Conservation (phyloP, 139 green algal species). For the Chlamydomonas applanata region DNA sequence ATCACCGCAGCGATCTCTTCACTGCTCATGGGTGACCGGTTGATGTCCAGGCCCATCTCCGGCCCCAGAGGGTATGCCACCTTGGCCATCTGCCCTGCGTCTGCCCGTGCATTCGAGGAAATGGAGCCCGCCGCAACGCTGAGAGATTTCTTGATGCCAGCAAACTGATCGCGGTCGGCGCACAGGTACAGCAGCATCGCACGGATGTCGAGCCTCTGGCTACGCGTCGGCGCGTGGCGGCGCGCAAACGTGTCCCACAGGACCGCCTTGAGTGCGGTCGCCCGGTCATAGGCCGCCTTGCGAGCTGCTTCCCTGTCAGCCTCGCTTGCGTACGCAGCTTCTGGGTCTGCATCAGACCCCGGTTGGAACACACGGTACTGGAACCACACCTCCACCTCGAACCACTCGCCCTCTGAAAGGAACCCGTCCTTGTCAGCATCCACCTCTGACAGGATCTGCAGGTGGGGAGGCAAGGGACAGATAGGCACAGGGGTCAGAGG, state of each 20-base stretch:
- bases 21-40: slow-evolving; percentile 25
- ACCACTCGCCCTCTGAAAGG: slow-evolving; percentile 45
- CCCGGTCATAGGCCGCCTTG: slow-evolving; percentile 16
- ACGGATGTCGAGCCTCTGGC: slow-evolving; percentile 20
- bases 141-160: slow-evolving; percentile 54
- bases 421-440: slow-evolving; percentile 45
- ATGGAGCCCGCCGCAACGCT: slow-evolving; percentile 19
- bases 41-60: slow-evolving; percentile 14
- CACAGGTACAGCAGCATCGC: slow-evolving; percentile 54
- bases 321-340: slow-evolving; percentile 13
- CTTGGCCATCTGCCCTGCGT: slow-evolving; percentile 14
- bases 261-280: slow-evolving; percentile 38
- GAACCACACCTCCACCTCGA: slow-evolving; percentile 49
- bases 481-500: too few relatives aligned
- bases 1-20: slow-evolving; percentile 27
- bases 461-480: too few relatives aligned
- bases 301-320: background rate
- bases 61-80: slow-evolving; percentile 46
- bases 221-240: background rate
- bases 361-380: slow-evolving; percentile 32
- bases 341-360: slow-evolving; percentile 23
- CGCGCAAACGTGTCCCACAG: slow-evolving; percentile 48
- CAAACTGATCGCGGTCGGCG: slow-evolving; percentile 47
- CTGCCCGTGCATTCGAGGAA: background rate
- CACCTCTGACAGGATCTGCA: slow-evolving; percentile 30